Conservation (phyloP, 2,329 filamentous ascomycete species). For the Colletotrichum sp. region DNA sequence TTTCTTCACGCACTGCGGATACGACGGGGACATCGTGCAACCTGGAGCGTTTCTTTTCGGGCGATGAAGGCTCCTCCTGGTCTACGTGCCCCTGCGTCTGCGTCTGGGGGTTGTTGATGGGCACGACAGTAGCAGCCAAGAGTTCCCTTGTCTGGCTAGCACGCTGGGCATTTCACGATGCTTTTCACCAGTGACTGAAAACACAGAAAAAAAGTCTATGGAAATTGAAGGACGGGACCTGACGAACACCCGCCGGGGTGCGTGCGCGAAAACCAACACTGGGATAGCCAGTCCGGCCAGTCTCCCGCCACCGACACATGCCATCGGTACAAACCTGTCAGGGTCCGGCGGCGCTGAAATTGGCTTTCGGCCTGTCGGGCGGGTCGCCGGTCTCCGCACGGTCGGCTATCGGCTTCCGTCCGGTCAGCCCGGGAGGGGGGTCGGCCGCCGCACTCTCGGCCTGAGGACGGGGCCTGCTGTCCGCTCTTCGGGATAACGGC, state of each 20-base stretch:
- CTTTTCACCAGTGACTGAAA: not conserved
- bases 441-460: not conserved
- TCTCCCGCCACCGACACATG: not conserved
- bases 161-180: not conserved
- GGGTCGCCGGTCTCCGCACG: slow-evolving; percentile 6
- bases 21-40: not conserved
- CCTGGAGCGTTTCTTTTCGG: not conserved
- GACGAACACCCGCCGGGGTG: slow-evolving; percentile 8
- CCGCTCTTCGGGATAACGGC: not conserved
- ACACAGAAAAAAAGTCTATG: not conserved
- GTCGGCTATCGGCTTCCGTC: not conserved
- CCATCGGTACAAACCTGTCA: not conserved
- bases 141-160: not conserved
- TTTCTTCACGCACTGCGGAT: not conserved
- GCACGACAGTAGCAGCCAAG: not conserved
- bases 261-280: not conserved
- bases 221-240: not conserved
- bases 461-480: not conserved
- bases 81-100: not conserved
- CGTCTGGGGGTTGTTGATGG: not conserved
- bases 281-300: not conserved
- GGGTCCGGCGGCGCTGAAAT: not conserved
- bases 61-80: not conserved
- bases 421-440: not conserved
- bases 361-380: not conserved